phyloP scores from a whole-genome alignment of 495 filamentous ascomycete species.

The Jackrogersella minutella region DNA sequence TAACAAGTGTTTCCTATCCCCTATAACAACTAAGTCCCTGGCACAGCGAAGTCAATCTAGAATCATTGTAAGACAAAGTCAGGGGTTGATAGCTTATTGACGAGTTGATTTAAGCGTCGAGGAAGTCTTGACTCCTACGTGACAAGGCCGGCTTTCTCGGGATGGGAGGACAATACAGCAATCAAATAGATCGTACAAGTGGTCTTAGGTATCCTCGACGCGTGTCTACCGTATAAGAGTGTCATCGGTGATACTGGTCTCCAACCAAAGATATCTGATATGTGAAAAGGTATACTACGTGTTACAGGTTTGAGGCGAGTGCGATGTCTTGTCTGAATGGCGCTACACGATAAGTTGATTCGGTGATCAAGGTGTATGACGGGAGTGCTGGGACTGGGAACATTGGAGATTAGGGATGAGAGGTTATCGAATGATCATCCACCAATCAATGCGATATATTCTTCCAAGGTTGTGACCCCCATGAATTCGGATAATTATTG shows the following conservation, averaged over 20 bases:
- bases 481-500: background rate
- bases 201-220: conserved; percentile 1
- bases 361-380: background rate
- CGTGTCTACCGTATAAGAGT: conserved; percentile 9
- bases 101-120: too few relatives aligned
- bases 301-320: background rate
- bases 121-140: too few relatives aligned
- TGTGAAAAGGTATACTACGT: background rate
- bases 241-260: background rate
- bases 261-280: background rate
- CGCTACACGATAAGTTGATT: background rate
- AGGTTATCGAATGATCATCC: too few relatives aligned
- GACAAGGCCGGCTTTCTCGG: background rate
- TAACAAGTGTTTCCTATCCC: too few relatives aligned
- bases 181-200: background rate
- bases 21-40: too few relatives aligned
- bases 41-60: too few relatives aligned
- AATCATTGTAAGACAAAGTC: too few relatives aligned
- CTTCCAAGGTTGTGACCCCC: too few relatives aligned
- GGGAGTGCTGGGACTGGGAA: background rate
- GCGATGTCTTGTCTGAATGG: background rate
- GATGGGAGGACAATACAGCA: background rate
- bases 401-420: background rate
- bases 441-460: too few relatives aligned
- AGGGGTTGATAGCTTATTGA: too few relatives aligned